phyloP scores from a whole-genome alignment of 495 filamentous ascomycete species.

The Thermochaetoides thermophila region DNA sequence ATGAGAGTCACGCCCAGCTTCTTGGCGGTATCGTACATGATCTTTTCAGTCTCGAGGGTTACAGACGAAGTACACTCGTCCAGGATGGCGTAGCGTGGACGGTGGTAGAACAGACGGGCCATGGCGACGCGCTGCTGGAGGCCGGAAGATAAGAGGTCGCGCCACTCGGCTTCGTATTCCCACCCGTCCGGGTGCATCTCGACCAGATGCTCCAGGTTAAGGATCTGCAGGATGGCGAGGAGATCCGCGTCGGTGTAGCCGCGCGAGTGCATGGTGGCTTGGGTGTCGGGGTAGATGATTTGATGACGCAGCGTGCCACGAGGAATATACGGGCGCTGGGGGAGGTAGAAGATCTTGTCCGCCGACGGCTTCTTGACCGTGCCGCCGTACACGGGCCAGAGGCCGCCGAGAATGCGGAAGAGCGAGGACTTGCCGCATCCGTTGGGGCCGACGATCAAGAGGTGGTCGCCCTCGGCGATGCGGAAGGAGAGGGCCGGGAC shows the following conservation, averaged over 20 bases:
- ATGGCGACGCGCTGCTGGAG: conserved; percentile 96
- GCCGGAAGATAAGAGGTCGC: conserved; percentile 75
- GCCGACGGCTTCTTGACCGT: conserved; percentile 78
- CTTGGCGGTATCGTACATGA: conserved; percentile 97
- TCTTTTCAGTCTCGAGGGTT: conserved; percentile 81
- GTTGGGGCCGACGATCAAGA: conserved; percentile 91
- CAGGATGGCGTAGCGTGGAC: conserved; percentile 80
- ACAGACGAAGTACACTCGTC: conserved; percentile 94
- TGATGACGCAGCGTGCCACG: conserved; percentile 83
- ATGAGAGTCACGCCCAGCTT: conserved; percentile 80
- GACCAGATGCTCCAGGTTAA: conserved; percentile 75
- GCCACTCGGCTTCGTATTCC: conserved; percentile 95
- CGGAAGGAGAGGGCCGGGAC: conserved; percentile 73
- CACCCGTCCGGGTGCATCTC: conserved; percentile 63
- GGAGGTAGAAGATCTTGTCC: conserved; percentile 93
- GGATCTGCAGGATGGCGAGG: conserved; percentile 53
- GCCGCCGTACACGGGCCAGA: conserved; percentile 98
- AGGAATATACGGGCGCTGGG: conserved; percentile 85
- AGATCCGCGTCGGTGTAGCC: conserved; percentile 75
- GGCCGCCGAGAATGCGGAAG: conserved; percentile 87
- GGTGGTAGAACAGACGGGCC: conserved; percentile 92
- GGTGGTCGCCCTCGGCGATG: conserved; percentile 71
- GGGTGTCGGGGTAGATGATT: conserved; percentile 87
- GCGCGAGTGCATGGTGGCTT: conserved; percentile 73
- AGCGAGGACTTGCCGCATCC: conserved; percentile 93